A percentile compares a stretch with the other conserved stretches of the same genome.
phyloP scores from a whole-genome alignment of 495 filamentous ascomycete genomes.

The Penicillium canariense region DNA sequence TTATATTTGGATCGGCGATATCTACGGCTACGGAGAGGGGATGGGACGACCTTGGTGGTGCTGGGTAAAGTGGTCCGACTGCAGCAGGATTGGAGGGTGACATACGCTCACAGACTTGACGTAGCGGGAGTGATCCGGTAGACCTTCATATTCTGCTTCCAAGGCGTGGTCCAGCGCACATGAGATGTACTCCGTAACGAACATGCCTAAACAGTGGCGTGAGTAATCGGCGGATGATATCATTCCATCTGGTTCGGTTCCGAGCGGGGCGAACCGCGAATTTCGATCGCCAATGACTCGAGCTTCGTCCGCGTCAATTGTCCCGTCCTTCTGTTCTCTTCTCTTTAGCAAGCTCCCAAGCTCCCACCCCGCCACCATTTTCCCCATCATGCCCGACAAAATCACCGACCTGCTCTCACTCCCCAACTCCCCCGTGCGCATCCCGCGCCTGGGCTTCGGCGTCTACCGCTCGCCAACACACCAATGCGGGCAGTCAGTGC shows the following conservation, averaged over 20 bases:
- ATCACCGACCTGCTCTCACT: constrained; percentile 55
- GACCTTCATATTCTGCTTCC: no score
- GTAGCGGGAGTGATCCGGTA: no score
- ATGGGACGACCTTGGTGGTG: no score
- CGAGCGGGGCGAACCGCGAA: constrained; percentile 19
- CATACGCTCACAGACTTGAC: no score
- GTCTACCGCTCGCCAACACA: constrained; percentile 58
- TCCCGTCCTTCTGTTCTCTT: constrained; percentile 4
- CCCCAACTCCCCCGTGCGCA: constrained; percentile 49
- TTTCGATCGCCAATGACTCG: not conserved
- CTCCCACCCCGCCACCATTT: constrained; percentile 1
- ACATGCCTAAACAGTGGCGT: not conserved
- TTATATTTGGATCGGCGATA: not conserved
- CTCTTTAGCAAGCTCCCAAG: not conserved
- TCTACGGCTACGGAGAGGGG: no score
- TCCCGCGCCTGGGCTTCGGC: constrained; percentile 72
- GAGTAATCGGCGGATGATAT: constrained; percentile 22
- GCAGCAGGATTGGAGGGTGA: no score
- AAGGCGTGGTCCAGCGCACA: not conserved
- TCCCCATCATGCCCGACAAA: constrained; percentile 35
- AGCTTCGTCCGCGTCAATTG: not conserved
- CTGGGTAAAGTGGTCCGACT: no score
- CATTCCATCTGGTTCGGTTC: constrained; percentile 11
- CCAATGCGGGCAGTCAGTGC: constrained; percentile 54
- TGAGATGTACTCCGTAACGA: no score